Base-by-base conservation (phyloP, 164 flowering plant species). In the Paratinospora sagittata region DNA sequence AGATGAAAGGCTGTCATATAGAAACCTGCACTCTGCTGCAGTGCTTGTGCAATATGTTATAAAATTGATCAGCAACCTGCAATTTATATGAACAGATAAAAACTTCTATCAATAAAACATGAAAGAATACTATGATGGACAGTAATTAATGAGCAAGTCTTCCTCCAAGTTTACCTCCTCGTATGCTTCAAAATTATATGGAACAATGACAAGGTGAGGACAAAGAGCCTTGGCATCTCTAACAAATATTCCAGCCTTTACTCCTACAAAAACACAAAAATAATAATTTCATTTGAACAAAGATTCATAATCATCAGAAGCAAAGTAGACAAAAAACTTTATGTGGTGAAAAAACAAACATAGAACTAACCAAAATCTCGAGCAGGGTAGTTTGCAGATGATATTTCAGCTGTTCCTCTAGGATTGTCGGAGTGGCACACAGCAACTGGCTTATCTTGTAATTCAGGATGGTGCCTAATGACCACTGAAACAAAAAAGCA, bases 21-120 rank as follows among this genome's bases (percentile, higher is more conserved):
- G 71, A 68, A 39, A 95, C 98, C 97, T 95, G 98, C 36, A 96
- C 97, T 86, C 80, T 91, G 65, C 75, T 84, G 83, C 93, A 91
- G 77, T 96, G 85, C 79, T 86, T 88, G 75, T 96, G 99, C 85
- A 96, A 75, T 68, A 96, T 89, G 73, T 77, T 70, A 80, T 96
- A 93, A 52, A 96, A 90, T 65, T 89, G 91, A 86, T 93, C 98
- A 75, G 98, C 99, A 19, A 95, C 97, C 97, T 94, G 90, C 74
- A 84, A 72, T 45, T 27, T 37, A 75, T 39, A 4, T 27, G 17
- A 72, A 71, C 52, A 74, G n/a, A 68, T 68, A 24, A 45, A 55
- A n/a, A 13, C 64, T 30, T 30, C 34, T 30, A 30, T 30, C 34
- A 67, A 0, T 3, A 14, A 13, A 43, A 39, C 65, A 33, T 34